These are phyloP conservation scores for Ustilago esculenta DNA, from an alignment of 1,284 basidiomycete species.

Conservation along the genomic window DNA sequence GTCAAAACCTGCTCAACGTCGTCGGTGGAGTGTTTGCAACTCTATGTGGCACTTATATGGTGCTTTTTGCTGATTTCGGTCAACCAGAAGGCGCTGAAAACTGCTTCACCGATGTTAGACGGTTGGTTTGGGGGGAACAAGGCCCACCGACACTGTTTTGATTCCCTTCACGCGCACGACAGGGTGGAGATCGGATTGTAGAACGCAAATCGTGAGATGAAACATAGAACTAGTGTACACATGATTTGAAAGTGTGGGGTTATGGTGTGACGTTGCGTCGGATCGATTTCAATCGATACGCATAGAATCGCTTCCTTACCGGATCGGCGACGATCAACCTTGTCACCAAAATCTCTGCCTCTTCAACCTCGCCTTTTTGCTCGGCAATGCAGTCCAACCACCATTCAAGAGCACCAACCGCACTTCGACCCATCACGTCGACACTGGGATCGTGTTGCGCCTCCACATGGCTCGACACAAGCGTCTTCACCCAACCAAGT, in stretches of 20 bases:
- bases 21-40: conserved; percentile 22
- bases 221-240: too few species aligned
- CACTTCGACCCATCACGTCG: conserved; percentile 31
- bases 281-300: conserved; percentile 32
- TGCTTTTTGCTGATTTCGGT: conserved; percentile 40
- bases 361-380: neutral
- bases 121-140: conserved; percentile 21
- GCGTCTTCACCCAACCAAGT: conserved; percentile 16
- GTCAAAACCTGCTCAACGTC: conserved; percentile 32
- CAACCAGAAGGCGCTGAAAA: conserved; percentile 6
- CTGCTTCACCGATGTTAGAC: conserved; percentile 24
- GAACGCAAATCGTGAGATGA: too few species aligned
- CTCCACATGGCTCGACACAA: conserved; percentile 25
- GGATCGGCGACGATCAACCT: conserved; percentile 46
- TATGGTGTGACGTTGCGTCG: conserved; percentile 1
- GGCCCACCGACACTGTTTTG: conserved; percentile 30
- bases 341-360: conserved; percentile 24
- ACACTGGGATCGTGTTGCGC: conserved; percentile 29
- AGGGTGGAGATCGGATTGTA: too few species aligned
- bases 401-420: conserved; percentile 58
- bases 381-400: conserved; percentile 42
- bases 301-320: conserved; percentile 44
- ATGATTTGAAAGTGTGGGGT: too few species aligned
- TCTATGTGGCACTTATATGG: conserved; percentile 18
- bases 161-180: too few species aligned